These are phyloP conservation scores for Mucor mucedo DNA, from an alignment of 371 early-diverging fungal genomes.

Conservation along the genomic window DNA sequence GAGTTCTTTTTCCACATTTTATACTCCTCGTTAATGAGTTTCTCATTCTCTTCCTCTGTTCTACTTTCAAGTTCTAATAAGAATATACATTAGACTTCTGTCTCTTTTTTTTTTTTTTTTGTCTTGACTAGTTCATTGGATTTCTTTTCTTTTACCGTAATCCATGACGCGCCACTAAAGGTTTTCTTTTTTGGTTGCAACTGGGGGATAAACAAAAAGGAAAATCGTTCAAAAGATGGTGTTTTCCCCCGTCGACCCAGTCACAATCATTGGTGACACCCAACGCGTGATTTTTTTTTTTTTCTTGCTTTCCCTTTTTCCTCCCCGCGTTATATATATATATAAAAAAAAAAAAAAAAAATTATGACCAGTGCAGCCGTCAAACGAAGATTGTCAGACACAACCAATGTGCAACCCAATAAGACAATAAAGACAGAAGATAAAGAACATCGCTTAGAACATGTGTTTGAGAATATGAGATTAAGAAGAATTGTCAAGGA, in stretches of 20 bases:
- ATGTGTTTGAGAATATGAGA: conserved; percentile 72
- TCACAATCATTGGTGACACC: neutral
- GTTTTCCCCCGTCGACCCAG: neutral
- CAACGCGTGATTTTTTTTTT: neutral
- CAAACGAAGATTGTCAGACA: conserved; percentile 5
- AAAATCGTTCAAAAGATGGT: neutral
- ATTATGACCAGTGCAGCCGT: neutral
- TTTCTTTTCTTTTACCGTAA: conserved; percentile 22
- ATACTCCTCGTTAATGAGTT: conserved; percentile 96
- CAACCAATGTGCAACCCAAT: neutral
- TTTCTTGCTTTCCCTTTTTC: neutral
- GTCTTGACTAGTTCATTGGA: neutral
- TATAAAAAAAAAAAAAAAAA: neutral
- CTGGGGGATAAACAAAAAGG: conserved; percentile 3
- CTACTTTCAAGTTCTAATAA: conserved; percentile 20
- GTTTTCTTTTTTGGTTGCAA: neutral
- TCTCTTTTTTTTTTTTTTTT: neutral
- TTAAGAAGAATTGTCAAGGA: conserved; percentile 86
- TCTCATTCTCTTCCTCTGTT: conserved; percentile 67
- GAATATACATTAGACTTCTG: neutral
- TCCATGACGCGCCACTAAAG: conserved; percentile 16
- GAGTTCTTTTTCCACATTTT: conserved; percentile 99
- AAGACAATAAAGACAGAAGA: neutral
- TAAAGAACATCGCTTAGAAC: conserved; percentile 22
- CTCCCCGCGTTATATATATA: neutral